A percentile compares a stretch with the other conserved stretches of the same genome.
Conservation (phyloP, 345 rosid species). For the Arabidopsis thaliana region DNA sequence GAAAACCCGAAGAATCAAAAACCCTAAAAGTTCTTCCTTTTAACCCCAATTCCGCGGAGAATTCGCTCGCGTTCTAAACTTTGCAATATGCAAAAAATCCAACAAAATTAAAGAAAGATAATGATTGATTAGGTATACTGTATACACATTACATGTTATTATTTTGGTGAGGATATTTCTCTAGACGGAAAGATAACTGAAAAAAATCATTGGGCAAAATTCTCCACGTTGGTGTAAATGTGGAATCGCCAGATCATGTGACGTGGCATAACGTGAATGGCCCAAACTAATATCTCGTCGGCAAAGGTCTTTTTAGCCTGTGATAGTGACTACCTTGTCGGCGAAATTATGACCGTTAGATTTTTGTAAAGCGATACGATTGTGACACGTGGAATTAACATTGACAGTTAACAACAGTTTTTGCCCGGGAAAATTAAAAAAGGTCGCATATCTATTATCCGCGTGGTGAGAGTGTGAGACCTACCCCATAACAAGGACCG, state of each 20-base stretch:
- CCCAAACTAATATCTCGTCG: conserved; percentile 15
- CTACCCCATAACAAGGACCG: conserved; percentile 19
- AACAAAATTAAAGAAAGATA: background rate
- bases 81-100: background rate
- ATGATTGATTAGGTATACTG: conserved; percentile 8
- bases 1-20: conserved; percentile 27
- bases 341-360: conserved; percentile 12
- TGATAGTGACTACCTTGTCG: conserved; percentile 33
- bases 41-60: conserved; percentile 18
- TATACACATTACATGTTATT: background rate
- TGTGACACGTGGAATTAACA: background rate
- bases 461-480: conserved; percentile 14
- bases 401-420: conserved; percentile 12
- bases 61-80: conserved; percentile 32
- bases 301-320: conserved; percentile 13
- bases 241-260: conserved; percentile 17
- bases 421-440: conserved; percentile 17
- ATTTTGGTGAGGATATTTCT: background rate
- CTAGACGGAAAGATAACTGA: background rate
- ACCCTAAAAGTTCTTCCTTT: conserved; percentile 1
- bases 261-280: conserved; percentile 33
- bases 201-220: background rate
- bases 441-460: conserved; percentile 2
- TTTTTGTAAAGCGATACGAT: background rate
- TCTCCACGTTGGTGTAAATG: conserved; percentile 25